A percentile compares a stretch with the other conserved stretches of the same genome.
Evolutionary conservation across 2,329 filamentous ascomycete species (phyloP).

Genomic region (Emergomyces orientalis): DNA sequence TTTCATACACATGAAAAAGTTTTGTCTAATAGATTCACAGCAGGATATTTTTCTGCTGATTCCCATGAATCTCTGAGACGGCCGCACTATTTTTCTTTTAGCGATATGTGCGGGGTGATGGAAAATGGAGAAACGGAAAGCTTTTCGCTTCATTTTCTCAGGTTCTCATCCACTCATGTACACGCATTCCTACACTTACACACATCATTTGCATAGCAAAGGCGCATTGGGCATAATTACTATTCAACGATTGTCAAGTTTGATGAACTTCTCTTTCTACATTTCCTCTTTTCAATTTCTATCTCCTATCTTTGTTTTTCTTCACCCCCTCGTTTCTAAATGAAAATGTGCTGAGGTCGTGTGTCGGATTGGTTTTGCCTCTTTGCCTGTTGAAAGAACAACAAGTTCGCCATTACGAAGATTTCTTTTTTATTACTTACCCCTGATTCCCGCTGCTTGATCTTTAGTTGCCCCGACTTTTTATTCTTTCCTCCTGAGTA

Average conservation of each 20-base stretch:
- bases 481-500: background rate
- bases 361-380: background rate
- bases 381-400: background rate
- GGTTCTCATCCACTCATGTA: background rate
- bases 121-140: background rate
- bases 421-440: background rate
- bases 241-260: background rate
- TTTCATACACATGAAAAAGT: background rate
- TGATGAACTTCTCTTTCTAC: background rate
- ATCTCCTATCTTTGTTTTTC: background rate
- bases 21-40: background rate
- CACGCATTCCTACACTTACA: background rate
- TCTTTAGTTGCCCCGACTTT: background rate
- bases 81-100: background rate
- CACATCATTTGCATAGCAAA: conserved; percentile 1
- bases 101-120: background rate
- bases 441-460: background rate
- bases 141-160: background rate
- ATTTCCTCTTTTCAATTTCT: background rate
- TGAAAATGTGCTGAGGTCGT: too few relatives aligned
- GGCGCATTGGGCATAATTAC: conserved; percentile 3
- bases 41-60: background rate
- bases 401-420: background rate
- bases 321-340: background rate
- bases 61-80: background rate